phyloP scores from a whole-genome alignment of 805 yeast species.

The Torulaspora quercuum region DNA sequence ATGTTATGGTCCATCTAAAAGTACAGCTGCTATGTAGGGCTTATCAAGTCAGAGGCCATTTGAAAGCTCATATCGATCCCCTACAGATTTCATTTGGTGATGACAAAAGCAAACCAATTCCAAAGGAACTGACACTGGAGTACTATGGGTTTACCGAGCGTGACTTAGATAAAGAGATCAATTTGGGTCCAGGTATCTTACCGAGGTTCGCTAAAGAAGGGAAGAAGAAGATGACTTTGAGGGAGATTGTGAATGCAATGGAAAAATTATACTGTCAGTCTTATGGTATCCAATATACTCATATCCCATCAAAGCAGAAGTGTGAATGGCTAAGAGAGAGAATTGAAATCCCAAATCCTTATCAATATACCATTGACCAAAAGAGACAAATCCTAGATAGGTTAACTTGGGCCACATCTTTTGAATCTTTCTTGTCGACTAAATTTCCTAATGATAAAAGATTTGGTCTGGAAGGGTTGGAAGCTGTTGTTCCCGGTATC shows the following conservation, averaged over 20 bases:
- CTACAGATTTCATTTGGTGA: constrained; percentile 83
- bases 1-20: constrained; percentile 83
- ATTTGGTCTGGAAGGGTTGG: constrained; percentile 98
- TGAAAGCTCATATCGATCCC: constrained; percentile 95
- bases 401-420: constrained; percentile 92
- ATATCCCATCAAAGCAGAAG: constrained; percentile 89
- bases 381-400: constrained; percentile 96
- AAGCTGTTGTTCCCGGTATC: constrained; percentile 93
- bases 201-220: constrained; percentile 78
- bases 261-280: constrained; percentile 82
- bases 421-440: constrained; percentile 87
- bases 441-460: constrained; percentile 98
- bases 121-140: constrained; percentile 86
- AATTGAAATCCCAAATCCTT: constrained; percentile 88
- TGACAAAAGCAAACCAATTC: constrained; percentile 49
- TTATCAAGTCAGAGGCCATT: constrained; percentile 97
- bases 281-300: constrained; percentile 94
- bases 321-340: constrained; percentile 99
- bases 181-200: constrained; percentile 95
- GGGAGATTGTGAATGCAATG: constrained; percentile 72
- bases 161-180: constrained; percentile 78
- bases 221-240: constrained; percentile 60
- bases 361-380: constrained; percentile 76
- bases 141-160: constrained; percentile 87
- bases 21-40: constrained; percentile 97